phyloP scores from a whole-genome alignment of 2,329 filamentous ascomycete species.

The Colletotrichum sp. region DNA sequence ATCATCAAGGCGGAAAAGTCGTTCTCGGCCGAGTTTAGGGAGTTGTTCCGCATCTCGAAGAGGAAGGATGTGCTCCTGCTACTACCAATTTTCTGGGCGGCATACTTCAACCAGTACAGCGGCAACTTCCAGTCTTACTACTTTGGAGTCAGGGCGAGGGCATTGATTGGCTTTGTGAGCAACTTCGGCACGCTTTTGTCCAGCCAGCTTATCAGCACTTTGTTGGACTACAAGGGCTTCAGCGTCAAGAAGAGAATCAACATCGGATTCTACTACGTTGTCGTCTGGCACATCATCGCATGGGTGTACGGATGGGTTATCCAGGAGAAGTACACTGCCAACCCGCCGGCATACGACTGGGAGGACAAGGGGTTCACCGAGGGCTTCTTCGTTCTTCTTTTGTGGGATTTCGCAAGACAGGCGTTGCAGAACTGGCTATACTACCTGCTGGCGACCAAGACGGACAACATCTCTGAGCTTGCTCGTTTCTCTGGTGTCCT shows the following conservation, averaged over 20 bases:
- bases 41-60: conserved; percentile 23
- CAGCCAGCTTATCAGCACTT: conserved; percentile 46
- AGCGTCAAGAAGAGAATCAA: conserved; percentile 45
- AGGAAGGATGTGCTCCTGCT: conserved; percentile 26
- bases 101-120: conserved; percentile 35
- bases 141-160: conserved; percentile 45
- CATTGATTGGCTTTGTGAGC: conserved; percentile 49
- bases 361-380: conserved; percentile 46
- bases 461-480: conserved; percentile 60
- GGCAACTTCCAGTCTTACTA: conserved; percentile 53
- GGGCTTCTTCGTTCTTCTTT: conserved; percentile 51
- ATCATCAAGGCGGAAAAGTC: conserved; percentile 26
- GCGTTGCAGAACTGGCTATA: conserved; percentile 62
- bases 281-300: conserved; percentile 47
- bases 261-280: conserved; percentile 49
- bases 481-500: conserved; percentile 43
- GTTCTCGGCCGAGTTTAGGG: conserved; percentile 26
- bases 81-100: conserved; percentile 29
- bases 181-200: conserved; percentile 41
- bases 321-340: conserved; percentile 53
- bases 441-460: conserved; percentile 59
- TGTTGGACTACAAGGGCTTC: conserved; percentile 46
- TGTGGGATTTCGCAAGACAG: conserved; percentile 57
- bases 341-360: conserved; percentile 45
- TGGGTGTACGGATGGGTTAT: conserved; percentile 60